Evolutionary conservation across 2,329 filamentous ascomycete genomes (phyloP).

Genomic region (Myotisia sp.): DNA sequence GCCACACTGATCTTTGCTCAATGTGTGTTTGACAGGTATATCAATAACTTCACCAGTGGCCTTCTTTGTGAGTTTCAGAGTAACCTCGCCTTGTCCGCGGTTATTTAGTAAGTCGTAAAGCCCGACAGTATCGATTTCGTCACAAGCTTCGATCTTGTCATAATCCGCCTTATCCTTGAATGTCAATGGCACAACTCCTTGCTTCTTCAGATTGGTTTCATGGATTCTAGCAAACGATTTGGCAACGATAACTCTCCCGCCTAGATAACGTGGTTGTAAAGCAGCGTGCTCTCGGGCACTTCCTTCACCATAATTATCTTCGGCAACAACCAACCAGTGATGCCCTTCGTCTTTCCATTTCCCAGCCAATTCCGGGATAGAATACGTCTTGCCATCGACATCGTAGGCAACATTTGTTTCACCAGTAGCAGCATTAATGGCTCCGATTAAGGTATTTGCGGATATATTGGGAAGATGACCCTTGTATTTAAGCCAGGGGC

Average conservation of each 20-base stretch:
- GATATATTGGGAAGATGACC: slow-evolving; percentile 96
- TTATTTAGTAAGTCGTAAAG: slow-evolving; percentile 66
- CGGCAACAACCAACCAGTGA: slow-evolving; percentile 87
- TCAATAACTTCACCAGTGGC: slow-evolving; percentile 48
- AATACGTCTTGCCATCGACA: slow-evolving; percentile 54
- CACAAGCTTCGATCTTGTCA: slow-evolving; percentile 65
- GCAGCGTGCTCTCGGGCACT: slow-evolving; percentile 81
- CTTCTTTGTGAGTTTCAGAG: slow-evolving; percentile 50
- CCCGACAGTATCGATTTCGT: slow-evolving; percentile 69
- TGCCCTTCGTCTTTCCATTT: slow-evolving; percentile 63
- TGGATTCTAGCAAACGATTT: slow-evolving; percentile 88
- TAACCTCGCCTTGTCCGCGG: slow-evolving; percentile 64
- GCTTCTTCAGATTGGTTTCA: slow-evolving; percentile 94
- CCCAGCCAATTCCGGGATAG: slow-evolving; percentile 76
- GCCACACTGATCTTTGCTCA: slow-evolving; percentile 76
- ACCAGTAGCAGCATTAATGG: slow-evolving; percentile 78
- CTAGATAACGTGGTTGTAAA: slow-evolving; percentile 79
- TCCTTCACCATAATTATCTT: slow-evolving; percentile 94
- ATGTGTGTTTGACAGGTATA: slow-evolving; percentile 70
- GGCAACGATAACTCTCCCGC: slow-evolving; percentile 65
- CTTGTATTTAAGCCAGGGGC: slow-evolving; percentile 98
- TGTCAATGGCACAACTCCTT: slow-evolving; percentile 87
- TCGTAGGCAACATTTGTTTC: slow-evolving; percentile 92
- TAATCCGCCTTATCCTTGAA: slow-evolving; percentile 84
- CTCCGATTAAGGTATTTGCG: slow-evolving; percentile 92